These are phyloP conservation scores for Macadamia integrifolia DNA, from an alignment of 164 flowering plant species.

Conservation along the genomic window DNA sequence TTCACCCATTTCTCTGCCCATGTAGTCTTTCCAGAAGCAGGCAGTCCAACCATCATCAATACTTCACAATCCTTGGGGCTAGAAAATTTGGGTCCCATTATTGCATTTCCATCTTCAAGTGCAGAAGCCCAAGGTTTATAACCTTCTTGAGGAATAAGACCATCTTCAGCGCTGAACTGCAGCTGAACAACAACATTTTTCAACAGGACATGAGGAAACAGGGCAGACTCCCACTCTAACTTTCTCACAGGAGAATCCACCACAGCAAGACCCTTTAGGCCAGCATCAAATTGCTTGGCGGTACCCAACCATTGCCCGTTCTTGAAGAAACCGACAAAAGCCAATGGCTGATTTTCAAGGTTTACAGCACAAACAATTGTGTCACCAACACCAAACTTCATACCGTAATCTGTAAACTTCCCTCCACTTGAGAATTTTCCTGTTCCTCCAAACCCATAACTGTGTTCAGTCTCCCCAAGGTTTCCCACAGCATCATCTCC, in stretches of 20 bases:
- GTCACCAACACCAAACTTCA: constrained; percentile 50
- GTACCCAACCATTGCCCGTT: constrained; percentile 59
- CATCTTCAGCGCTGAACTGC: constrained; percentile 55
- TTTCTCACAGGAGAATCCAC: constrained; percentile 24
- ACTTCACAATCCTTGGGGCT: constrained; percentile 40
- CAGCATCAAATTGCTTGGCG: constrained; percentile 45
- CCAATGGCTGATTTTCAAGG: constrained; percentile 45
- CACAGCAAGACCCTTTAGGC: constrained; percentile 36
- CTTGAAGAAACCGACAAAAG: constrained; percentile 45
- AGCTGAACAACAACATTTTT: constrained; percentile 58
- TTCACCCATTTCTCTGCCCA: constrained; percentile 70
- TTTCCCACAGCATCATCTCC: constrained; percentile 45
- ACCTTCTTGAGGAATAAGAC: constrained; percentile 51
- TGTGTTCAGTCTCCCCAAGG: constrained; percentile 49
- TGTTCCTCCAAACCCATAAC: constrained; percentile 60
- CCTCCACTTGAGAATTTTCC: constrained; percentile 50
- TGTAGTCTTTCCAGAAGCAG: constrained; percentile 63
- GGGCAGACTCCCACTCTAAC: constrained; percentile 37
- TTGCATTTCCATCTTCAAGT: constrained; percentile 42
- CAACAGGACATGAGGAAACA: constrained; percentile 59
- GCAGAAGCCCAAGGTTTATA: constrained; percentile 57
- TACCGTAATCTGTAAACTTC: constrained; percentile 45
- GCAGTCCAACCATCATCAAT: constrained; percentile 69
- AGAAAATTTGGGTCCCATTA: constrained; percentile 36
- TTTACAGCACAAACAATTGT: constrained; percentile 53